A percentile compares a stretch with the other conserved stretches of the same genome.
These are phyloP conservation scores for Shiraia sp. DNA, from an alignment of 2,329 filamentous ascomycete species.

Conservation along the genomic window DNA sequence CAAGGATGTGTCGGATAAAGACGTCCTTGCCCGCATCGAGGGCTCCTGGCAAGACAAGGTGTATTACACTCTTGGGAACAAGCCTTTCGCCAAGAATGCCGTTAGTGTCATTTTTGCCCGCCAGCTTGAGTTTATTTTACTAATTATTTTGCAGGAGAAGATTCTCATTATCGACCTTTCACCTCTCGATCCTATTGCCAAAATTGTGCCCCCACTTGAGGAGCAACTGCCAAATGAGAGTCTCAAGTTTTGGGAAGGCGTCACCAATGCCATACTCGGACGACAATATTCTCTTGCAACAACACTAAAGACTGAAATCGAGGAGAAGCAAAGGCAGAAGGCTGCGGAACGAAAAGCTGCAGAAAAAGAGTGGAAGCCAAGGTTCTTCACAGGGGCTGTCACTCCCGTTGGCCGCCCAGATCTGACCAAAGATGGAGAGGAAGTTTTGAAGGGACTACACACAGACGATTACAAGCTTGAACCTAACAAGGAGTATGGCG, in stretches of 20 bases:
- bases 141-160: slow-evolving; percentile 49
- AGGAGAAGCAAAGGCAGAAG: slow-evolving; percentile 85
- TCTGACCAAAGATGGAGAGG: slow-evolving; percentile 64
- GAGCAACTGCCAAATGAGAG: slow-evolving; percentile 88
- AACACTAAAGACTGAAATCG: slow-evolving; percentile 83
- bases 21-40: slow-evolving; percentile 79
- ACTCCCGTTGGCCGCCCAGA: slow-evolving; percentile 64
- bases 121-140: neutral
- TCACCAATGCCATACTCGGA: slow-evolving; percentile 80
- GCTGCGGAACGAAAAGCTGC: slow-evolving; percentile 76
- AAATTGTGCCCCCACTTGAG: slow-evolving; percentile 76
- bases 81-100: slow-evolving; percentile 52
- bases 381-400: slow-evolving; percentile 76
- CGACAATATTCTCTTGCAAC: slow-evolving; percentile 88
- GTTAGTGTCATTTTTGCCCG: slow-evolving; percentile 53
- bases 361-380: slow-evolving; percentile 75
- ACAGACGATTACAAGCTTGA: slow-evolving; percentile 55
- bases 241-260: slow-evolving; percentile 80
- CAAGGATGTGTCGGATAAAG: slow-evolving; percentile 83
- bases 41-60: slow-evolving; percentile 82
- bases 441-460: slow-evolving; percentile 60
- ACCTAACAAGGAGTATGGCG: slow-evolving; percentile 48
- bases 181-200: slow-evolving; percentile 79
- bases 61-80: slow-evolving; percentile 59
- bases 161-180: slow-evolving; percentile 82